phyloP scores from a whole-genome alignment of 306 rosid species.

The Rubus idaeus region DNA sequence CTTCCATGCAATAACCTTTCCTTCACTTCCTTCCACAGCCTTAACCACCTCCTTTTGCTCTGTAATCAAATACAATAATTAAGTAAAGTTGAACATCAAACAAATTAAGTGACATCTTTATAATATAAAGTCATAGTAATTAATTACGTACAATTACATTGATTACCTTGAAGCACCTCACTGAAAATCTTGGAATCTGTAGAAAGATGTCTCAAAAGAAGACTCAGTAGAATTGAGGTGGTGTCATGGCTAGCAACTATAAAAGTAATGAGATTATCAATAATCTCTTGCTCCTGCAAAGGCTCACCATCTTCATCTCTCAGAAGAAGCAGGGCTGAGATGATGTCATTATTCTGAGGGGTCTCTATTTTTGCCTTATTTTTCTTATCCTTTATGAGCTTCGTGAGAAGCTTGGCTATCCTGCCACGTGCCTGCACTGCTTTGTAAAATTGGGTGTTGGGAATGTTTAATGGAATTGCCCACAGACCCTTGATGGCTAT shows the following conservation, averaged over 20 bases:
- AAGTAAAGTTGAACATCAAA: background rate
- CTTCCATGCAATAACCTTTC: conserved; percentile 2
- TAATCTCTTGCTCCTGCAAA: conserved; percentile 13
- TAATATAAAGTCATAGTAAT: background rate
- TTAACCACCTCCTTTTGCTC: conserved; percentile 13
- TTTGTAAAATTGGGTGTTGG: conserved; percentile 10
- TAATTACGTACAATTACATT: background rate
- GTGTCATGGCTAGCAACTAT: conserved; percentile 25
- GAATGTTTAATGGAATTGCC: conserved; percentile 14
- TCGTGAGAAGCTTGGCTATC: background rate
- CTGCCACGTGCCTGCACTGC: conserved; percentile 14
- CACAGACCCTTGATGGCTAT: conserved; percentile 1
- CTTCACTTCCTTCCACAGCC: conserved; percentile 11
- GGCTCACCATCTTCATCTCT: conserved; percentile 17
- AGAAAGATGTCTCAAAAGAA: conserved; percentile 6
- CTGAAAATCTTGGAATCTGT: background rate
- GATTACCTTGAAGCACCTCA: conserved; percentile 17
- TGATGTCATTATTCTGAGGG: background rate
- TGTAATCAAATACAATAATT: background rate
- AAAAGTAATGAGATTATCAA: conserved; percentile 2
- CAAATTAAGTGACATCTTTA: background rate
- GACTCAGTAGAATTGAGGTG: conserved; percentile 14
- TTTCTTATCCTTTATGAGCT: background rate
- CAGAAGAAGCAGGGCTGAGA: conserved; percentile 3
- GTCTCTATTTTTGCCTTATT: background rate